A percentile compares a stretch with the other conserved stretches of the same genome.
Conservation (phyloP, 2,329 filamentous ascomycete genomes). For the Calonectria pteridis region DNA sequence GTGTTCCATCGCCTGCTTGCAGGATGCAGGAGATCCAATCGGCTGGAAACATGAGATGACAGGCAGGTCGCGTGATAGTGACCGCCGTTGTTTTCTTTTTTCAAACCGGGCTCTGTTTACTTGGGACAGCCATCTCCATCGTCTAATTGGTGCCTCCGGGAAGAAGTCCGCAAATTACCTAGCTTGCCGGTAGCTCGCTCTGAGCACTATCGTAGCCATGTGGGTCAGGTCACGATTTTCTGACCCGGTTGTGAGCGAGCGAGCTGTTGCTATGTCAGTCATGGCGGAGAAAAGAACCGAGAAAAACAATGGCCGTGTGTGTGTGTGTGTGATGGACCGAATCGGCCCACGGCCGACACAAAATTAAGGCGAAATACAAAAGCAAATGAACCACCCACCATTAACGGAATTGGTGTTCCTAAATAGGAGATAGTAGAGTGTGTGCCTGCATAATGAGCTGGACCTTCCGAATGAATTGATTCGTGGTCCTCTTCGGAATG, state of each 20-base stretch:
- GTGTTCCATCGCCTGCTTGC: neutral
- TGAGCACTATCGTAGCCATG: neutral
- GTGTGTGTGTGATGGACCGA: neutral
- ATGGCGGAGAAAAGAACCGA: conserved; percentile 2
- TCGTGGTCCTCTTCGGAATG: conserved; percentile 18
- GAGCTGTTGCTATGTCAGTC: neutral
- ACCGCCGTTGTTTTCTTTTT: neutral
- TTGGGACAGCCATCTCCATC: neutral
- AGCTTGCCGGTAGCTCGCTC: neutral
- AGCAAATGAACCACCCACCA: conserved; percentile 12
- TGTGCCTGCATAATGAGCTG: conserved; percentile 16
- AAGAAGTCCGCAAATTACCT: conserved; percentile 30
- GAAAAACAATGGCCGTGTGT: conserved; percentile 4
- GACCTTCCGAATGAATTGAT: conserved; percentile 2
- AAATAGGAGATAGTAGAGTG: neutral
- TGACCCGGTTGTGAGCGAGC: neutral
- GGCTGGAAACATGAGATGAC: neutral
- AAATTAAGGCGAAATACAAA: neutral
- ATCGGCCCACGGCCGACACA: neutral
- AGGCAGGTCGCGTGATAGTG: neutral
- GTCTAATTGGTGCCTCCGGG: conserved; percentile 17
- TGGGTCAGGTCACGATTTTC: conserved; percentile 11
- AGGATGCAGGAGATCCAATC: neutral
- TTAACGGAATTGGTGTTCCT: neutral
- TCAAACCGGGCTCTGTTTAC: neutral